phyloP scores from a whole-genome alignment of 805 yeast species.

The Starmerella vitae region DNA sequence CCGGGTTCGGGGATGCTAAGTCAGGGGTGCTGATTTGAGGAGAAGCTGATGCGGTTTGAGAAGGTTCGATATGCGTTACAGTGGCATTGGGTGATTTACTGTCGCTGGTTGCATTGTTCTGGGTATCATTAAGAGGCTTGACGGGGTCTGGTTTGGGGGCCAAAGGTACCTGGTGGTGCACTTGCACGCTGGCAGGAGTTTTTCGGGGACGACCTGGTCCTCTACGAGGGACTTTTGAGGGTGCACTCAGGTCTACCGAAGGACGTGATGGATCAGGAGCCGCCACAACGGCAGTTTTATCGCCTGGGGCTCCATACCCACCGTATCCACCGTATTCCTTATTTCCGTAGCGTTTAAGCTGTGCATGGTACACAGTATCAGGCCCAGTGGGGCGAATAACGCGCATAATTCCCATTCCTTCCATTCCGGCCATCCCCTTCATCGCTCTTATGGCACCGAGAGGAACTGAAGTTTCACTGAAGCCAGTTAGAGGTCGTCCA shows the following conservation, averaged over 20 bases:
- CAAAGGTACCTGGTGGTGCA: neutral
- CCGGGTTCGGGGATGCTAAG: too few species aligned
- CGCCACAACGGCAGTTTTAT: neutral
- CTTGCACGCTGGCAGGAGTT: neutral
- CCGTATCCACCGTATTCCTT: neutral
- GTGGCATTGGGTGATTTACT: too few species aligned
- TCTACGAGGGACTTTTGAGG: neutral
- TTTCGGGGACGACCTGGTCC: slow-evolving; percentile 2
- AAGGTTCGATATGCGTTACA: too few species aligned
- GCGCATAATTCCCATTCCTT: slow-evolving; percentile 3
- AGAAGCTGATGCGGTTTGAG: too few species aligned
- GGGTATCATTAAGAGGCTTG: too few species aligned
- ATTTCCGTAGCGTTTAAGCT: too few species aligned
- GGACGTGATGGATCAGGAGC: neutral
- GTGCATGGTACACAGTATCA: neutral
- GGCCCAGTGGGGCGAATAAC: neutral
- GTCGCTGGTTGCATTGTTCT: too few species aligned
- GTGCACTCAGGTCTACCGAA: neutral
- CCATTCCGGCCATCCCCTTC: slow-evolving; percentile 3
- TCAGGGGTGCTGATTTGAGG: too few species aligned
- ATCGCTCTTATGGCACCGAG: slow-evolving; percentile 1
- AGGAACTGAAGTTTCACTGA: neutral
- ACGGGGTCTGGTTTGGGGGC: neutral
- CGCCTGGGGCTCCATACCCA: neutral
- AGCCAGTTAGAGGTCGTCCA: neutral